These are phyloP conservation scores for Jacaranda mimosifolia DNA, from an alignment of 257 asterid species.

Conservation along the genomic window DNA sequence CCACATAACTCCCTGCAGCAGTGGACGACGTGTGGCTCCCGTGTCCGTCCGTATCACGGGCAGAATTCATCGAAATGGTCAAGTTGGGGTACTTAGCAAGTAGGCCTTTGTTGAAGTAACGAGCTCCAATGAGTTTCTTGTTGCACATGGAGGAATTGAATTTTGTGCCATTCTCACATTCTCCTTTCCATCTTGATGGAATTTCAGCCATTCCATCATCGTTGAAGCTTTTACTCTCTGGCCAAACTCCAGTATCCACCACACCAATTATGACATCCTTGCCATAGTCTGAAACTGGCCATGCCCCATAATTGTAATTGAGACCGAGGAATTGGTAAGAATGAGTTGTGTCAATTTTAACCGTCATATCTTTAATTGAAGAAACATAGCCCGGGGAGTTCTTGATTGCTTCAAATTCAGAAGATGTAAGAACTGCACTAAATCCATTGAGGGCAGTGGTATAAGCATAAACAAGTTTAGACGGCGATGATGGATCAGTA, in stretches of 20 bases:
- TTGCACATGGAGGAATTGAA: constrained; percentile 72
- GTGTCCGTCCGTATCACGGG: constrained; percentile 75
- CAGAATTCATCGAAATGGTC: constrained; percentile 64
- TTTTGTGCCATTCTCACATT: constrained; percentile 64
- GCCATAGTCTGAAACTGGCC: constrained; percentile 68
- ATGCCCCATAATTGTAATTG: constrained; percentile 51
- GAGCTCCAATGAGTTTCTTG: constrained; percentile 79
- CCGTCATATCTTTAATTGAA: constrained; percentile 52
- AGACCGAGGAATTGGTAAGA: constrained; percentile 74
- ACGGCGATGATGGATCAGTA: constrained; percentile 22
- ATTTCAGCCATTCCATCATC: constrained; percentile 60
- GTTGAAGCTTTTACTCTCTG: constrained; percentile 69
- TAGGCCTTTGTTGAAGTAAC: constrained; percentile 69
- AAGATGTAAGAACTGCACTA: constrained; percentile 63
- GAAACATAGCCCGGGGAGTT: constrained; percentile 59
- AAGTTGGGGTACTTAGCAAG: constrained; percentile 58
- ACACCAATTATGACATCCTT: constrained; percentile 66
- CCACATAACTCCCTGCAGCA: constrained; percentile 62
- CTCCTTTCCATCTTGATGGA: constrained; percentile 73
- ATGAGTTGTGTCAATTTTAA: constrained; percentile 68
- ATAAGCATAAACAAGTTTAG: constrained; percentile 67
- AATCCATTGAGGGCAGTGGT: constrained; percentile 70
- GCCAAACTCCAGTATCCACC: constrained; percentile 83
- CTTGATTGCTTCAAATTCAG: constrained; percentile 53
- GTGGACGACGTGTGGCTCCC: constrained; percentile 86